phyloP scores from a whole-genome alignment of 2,329 filamentous ascomycete genomes.

The Ceratocystis lukuohia region DNA sequence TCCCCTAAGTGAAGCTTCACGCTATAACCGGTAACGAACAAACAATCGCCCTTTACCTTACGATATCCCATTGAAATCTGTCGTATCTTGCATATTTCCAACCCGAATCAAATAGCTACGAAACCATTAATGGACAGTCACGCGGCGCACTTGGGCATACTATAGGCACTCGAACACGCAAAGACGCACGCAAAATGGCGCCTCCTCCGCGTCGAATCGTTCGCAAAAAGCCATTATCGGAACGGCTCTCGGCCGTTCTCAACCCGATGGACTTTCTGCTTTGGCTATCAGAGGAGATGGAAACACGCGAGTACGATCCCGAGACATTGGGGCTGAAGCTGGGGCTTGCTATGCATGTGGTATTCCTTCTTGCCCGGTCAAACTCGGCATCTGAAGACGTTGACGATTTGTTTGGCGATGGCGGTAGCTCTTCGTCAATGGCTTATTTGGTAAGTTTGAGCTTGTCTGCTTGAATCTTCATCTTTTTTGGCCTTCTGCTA shows the following conservation, averaged over 20 bases:
- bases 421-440: slow-evolving; percentile 50
- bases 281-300: slow-evolving; percentile 84
- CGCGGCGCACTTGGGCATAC: too few relatives aligned
- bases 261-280: slow-evolving; percentile 83
- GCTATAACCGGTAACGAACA: too few relatives aligned
- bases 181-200: slow-evolving; percentile 6
- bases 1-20: background rate
- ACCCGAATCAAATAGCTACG: too few relatives aligned
- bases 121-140: too few relatives aligned
- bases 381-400: slow-evolving; percentile 47
- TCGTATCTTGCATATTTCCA: too few relatives aligned
- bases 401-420: slow-evolving; percentile 79
- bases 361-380: slow-evolving; percentile 70
- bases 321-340: slow-evolving; percentile 62
- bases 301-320: slow-evolving; percentile 83
- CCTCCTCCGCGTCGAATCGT: slow-evolving; percentile 53
- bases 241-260: slow-evolving; percentile 68
- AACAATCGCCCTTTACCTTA: too few relatives aligned
- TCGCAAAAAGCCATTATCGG: slow-evolving; percentile 61
- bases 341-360: slow-evolving; percentile 61
- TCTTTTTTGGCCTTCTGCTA: slow-evolving; percentile 9
- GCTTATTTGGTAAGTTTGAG: slow-evolving; percentile 41
- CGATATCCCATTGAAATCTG: too few relatives aligned
- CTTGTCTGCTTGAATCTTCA: slow-evolving; percentile 21
- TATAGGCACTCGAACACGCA: background rate